Base-by-base conservation (phyloP, 768 basidiomycete genomes). In the Naganishia randhawae region DNA sequence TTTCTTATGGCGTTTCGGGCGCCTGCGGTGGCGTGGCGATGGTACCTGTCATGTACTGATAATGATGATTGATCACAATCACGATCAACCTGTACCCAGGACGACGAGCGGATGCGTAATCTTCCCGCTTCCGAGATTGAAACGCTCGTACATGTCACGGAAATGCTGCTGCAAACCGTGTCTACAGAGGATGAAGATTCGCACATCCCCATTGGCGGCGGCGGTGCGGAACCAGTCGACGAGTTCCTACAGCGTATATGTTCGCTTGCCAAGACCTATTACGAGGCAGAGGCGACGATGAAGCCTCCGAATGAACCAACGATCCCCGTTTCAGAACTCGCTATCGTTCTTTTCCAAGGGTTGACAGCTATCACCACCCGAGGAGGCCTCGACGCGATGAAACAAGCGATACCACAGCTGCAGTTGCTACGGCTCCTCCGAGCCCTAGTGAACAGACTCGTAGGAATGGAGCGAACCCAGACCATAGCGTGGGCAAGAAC, bases 301-400 rank as follows among this genome's bases (percentile, higher is more conserved):
- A 37, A 39, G 16, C 57, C 57, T 1, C 57, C 57, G 4, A 41
- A 19, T 4, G 57, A 61, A 35, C 39, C 57, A 10, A 2, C 14
- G 8, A 13, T 61, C 19, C 22, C 57, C 33, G 37, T 41, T 11
- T 2, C 37, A 11, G 57, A 61, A 8, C 22, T 61, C 3, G 37
- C 57, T 9, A 61, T 61, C 57, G 19, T 41, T 29, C 5, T 61
- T n/a, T 61, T 61, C 25, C 35, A 61, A 39, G 22, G 27, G 7
- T 41, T 61, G 5, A 61, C 57, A n/a, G 37, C 57, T 19, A 7
- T 39, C 14, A 42, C 57, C 10, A 39, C n/a, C n/a, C n/a, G n/a
- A n/a, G n/a, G n/a, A n/a, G n/a, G 37, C 22, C 16, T 61, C 10
- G 22, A 13, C 3, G 19, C 1, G 37, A 27, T 61, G 57, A 61